phyloP scores from a whole-genome alignment of 2,329 filamentous ascomycete genomes.

The Fusarium sp. region DNA sequence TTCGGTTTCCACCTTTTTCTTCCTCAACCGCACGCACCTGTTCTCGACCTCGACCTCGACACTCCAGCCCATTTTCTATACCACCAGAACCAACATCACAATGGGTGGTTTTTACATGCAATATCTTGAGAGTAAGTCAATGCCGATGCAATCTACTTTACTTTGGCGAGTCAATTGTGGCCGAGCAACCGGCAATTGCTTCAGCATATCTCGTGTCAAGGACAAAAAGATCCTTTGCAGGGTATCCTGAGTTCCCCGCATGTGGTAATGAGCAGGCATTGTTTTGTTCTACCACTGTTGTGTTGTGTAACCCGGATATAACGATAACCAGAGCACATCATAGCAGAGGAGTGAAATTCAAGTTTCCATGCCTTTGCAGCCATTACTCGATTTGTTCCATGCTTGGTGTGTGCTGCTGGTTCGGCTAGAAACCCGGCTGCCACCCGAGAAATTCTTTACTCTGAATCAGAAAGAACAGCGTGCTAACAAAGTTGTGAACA shows the following conservation, averaged over 20 bases:
- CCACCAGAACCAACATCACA: conserved; percentile 46
- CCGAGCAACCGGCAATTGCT: conserved; percentile 33
- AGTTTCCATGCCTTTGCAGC: background rate
- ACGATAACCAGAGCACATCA: conserved; percentile 11
- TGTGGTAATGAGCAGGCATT: conserved; percentile 20
- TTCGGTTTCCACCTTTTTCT: conserved; percentile 39
- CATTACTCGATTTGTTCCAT: background rate
- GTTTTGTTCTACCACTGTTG: conserved; percentile 19
- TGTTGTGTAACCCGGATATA: conserved; percentile 10
- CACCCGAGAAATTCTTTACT: background rate
- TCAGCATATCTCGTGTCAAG: conserved; percentile 10
- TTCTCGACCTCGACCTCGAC: conserved; percentile 23
- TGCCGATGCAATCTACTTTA: conserved; percentile 22
- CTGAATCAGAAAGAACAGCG: conserved; percentile 2
- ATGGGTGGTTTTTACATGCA: conserved; percentile 78
- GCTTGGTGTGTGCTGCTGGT: background rate
- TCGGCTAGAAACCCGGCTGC: background rate
- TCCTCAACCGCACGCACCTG: conserved; percentile 25
- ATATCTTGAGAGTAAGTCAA: conserved; percentile 77
- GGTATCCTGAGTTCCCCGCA: conserved; percentile 28
- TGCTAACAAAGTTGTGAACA: conserved; percentile 59
- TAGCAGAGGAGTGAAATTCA: background rate
- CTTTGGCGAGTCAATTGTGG: conserved; percentile 35
- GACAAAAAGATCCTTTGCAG: conserved; percentile 8
- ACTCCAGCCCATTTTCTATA: conserved; percentile 40